Conservation (phyloP, 2,329 filamentous ascomycete species). For the Penicillium digitatum region DNA sequence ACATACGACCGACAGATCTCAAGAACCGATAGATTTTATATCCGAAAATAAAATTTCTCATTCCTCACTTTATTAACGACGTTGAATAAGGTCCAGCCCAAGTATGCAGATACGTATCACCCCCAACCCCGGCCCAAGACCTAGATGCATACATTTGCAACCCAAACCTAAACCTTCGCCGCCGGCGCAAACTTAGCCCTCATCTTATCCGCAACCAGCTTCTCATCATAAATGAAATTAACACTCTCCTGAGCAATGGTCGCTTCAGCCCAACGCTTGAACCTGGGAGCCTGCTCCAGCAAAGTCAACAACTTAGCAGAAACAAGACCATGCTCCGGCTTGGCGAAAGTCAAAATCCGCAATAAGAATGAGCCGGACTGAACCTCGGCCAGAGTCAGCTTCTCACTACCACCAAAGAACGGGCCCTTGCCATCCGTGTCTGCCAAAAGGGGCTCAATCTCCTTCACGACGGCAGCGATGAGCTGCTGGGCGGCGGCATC, state of each 20-base stretch:
- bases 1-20: neutral
- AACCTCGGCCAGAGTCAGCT: conserved; percentile 68
- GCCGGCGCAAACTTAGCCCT: conserved; percentile 43
- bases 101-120: neutral
- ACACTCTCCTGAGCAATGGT: conserved; percentile 63
- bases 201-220: conserved; percentile 41
- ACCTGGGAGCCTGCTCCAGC: conserved; percentile 59
- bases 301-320: conserved; percentile 47
- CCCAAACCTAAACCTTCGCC: conserved; percentile 13
- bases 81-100: neutral
- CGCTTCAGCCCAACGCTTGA: conserved; percentile 63
- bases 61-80: neutral
- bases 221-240: conserved; percentile 58
- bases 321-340: conserved; percentile 50
- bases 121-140: neutral
- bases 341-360: conserved; percentile 54
- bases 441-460: conserved; percentile 67
- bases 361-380: conserved; percentile 65
- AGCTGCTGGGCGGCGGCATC: conserved; percentile 49
- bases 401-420: conserved; percentile 62
- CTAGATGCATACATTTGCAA: neutral
- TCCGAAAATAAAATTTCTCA: too few relatives aligned
- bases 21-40: too few relatives aligned
- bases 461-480: conserved; percentile 59
- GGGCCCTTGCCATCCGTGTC: conserved; percentile 47